Evolutionary conservation across 768 basidiomycete species (phyloP), one percentile per base, ranked within the genome.

Genomic region (Neoboletus brunneissimus): DNA sequence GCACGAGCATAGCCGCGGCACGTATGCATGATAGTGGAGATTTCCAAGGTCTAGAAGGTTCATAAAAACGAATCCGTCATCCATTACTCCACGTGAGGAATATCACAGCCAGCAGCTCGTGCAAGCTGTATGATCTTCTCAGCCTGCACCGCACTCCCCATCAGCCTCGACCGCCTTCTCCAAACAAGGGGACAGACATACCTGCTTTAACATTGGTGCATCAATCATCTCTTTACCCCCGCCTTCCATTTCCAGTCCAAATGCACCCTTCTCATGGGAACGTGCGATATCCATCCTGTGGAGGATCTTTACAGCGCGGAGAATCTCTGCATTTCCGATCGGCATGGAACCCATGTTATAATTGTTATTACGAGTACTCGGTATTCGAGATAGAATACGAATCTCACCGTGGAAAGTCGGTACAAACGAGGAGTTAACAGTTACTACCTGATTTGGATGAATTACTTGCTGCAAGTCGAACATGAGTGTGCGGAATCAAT

Each of bases 141-240:
- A 5, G 82, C 81, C 81, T 82, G 51, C 4, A 54, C 43, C 46
- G 25, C 53, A 44, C 23, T 11, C 31, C 48, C 37, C 42, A 44
- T 57, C 49, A 50, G 46, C 46, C 16, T 45, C 51, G n/a, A 47
- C 15, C 18, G 6, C 25, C 40, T 25, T 6, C 32, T 22, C 25
- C 8, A 31, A 31, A 31, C 12, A n/a, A 32, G 44, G 40, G 16
- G 27, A 58, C 41, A 53, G 1, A 27, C 62, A 0, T 42, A 59
- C 32, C 80, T 91, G 90, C 68, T 90, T 89, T 42, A 95, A 75
- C 87, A 96, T 92, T 0, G 93, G 93, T 9, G 89, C 89, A 69
- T 96, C 93, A 35, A 95, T 88, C 93, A 95, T 94, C 65, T 87
- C 85, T 47, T 83, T 85, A 16, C 77, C 72, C 3, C 78, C 78